These are phyloP conservation scores for Hypoxylon subgilvum DNA, from an alignment of 495 filamentous ascomycete species.

Conservation along the genomic window DNA sequence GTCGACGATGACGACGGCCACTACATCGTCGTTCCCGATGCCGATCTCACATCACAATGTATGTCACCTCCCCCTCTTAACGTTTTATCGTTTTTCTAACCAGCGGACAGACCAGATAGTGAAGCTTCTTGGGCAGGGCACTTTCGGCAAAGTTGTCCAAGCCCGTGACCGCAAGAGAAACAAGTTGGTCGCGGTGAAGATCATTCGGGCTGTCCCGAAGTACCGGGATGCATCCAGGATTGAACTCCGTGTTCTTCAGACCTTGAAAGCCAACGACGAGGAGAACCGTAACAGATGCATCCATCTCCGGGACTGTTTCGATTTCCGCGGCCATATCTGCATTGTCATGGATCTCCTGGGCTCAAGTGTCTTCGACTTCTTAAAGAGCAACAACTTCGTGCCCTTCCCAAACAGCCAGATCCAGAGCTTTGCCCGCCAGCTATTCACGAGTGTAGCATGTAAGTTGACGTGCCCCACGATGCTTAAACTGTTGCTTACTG, in stretches of 20 bases:
- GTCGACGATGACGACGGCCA: constrained; percentile 97
- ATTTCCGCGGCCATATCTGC: constrained; percentile 97
- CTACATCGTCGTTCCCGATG: constrained; percentile 86
- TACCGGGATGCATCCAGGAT: constrained; percentile 97
- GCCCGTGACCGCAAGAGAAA: constrained; percentile 77
- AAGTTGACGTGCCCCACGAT: constrained; percentile 49
- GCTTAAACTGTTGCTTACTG: constrained; percentile 31
- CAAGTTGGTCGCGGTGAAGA: constrained; percentile 89
- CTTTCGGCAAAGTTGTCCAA: constrained; percentile 97
- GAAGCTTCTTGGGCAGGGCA: constrained; percentile 90
- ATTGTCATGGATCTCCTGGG: constrained; percentile 97
- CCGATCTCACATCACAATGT: constrained; percentile 87
- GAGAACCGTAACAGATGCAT: constrained; percentile 96
- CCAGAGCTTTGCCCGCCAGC: constrained; percentile 91
- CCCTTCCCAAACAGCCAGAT: constrained; percentile 99
- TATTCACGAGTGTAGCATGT: constrained; percentile 99
- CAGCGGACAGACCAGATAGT: constrained; percentile 74
- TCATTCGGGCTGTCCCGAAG: constrained; percentile 97
- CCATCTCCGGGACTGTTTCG: constrained; percentile 95
- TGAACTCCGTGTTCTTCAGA: constrained; percentile 89
- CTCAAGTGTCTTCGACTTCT: constrained; percentile 97
- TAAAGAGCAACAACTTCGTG: constrained; percentile 92
- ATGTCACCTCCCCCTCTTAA: constrained; percentile 48
- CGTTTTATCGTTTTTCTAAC: constrained; percentile 39
- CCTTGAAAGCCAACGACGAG: constrained; percentile 85